phyloP scores from a whole-genome alignment of 1,284 basidiomycete genomes.

The Cutaneotrichosporon curvatum region DNA sequence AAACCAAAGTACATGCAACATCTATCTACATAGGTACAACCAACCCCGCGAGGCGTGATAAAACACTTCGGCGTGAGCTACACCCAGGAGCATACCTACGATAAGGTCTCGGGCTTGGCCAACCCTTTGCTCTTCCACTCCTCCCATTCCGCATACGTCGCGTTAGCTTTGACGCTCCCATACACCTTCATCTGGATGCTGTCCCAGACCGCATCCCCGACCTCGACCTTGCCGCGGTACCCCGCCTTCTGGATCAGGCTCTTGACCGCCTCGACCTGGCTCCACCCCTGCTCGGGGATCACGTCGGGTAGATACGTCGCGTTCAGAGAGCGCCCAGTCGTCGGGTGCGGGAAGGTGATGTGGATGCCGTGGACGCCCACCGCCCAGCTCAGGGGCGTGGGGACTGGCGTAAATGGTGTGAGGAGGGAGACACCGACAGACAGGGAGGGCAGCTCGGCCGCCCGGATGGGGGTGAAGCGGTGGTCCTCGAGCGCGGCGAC shows the following conservation, averaged over 20 bases:
- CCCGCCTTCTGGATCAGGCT: slow-evolving; percentile 90
- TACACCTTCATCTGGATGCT: slow-evolving; percentile 75
- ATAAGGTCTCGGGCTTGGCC: neutral
- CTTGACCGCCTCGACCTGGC: slow-evolving; percentile 77
- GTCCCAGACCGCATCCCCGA: slow-evolving; percentile 63
- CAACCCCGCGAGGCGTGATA: slow-evolving; percentile 4
- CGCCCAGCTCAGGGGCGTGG: slow-evolving; percentile 84
- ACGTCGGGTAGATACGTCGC: slow-evolving; percentile 96
- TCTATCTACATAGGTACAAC: neutral
- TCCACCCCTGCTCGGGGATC: slow-evolving; percentile 87
- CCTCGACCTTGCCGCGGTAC: slow-evolving; percentile 63
- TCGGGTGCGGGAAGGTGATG: slow-evolving; percentile 76
- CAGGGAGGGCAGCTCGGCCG: slow-evolving; percentile 66
- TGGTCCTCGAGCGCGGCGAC: slow-evolving; percentile 53
- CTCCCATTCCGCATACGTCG: slow-evolving; percentile 66
- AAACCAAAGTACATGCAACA: too few relatives aligned
- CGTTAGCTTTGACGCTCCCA: slow-evolving; percentile 67
- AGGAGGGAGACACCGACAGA: slow-evolving; percentile 79
- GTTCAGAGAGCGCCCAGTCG: slow-evolving; percentile 54
- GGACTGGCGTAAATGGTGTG: slow-evolving; percentile 81
- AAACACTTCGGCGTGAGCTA: slow-evolving; percentile 5
- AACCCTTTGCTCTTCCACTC: slow-evolving; percentile 4
- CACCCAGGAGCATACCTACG: slow-evolving; percentile 8
- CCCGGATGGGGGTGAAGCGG: slow-evolving; percentile 59
- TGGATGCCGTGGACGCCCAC: slow-evolving; percentile 87